phyloP scores from a whole-genome alignment of 805 yeast genomes.

The Ogataea polymorpha region DNA sequence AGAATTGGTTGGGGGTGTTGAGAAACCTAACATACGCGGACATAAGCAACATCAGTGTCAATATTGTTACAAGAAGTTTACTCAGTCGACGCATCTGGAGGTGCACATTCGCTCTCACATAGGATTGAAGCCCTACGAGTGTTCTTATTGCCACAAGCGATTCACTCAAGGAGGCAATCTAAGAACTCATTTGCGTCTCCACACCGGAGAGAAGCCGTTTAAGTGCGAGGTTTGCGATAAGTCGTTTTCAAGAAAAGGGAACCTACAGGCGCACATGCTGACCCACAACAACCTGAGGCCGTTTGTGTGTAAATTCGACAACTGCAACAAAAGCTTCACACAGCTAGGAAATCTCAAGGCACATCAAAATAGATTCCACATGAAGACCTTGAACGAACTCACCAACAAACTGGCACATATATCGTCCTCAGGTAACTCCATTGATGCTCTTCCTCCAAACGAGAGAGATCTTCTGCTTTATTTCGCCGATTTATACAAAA shows the following conservation, averaged over 20 bases:
- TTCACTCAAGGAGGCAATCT: slow-evolving; percentile 91
- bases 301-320: slow-evolving; percentile 72
- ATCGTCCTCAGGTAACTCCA: slow-evolving; percentile 41
- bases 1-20: slow-evolving; percentile 77
- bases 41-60: slow-evolving; percentile 65
- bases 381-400: slow-evolving; percentile 62
- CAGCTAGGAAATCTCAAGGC: slow-evolving; percentile 92
- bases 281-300: slow-evolving; percentile 83
- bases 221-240: slow-evolving; percentile 73
- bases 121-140: slow-evolving; percentile 80
- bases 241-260: slow-evolving; percentile 85
- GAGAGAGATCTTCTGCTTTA: slow-evolving; percentile 73
- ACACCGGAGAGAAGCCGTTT: slow-evolving; percentile 92
- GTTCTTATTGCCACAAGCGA: slow-evolving; percentile 72
- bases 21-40: slow-evolving; percentile 48
- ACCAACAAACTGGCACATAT: slow-evolving; percentile 66
- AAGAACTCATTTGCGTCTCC: slow-evolving; percentile 79
- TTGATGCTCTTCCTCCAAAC: slow-evolving; percentile 47
- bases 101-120: slow-evolving; percentile 87
- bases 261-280: slow-evolving; percentile 79
- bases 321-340: slow-evolving; percentile 80
- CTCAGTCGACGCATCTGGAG: slow-evolving; percentile 88
- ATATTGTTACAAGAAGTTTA: slow-evolving; percentile 75
- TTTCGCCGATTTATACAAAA: slow-evolving; percentile 79
- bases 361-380: slow-evolving; percentile 88